Percentiles rank a stretch among this genome's conserved stretches.
phyloP scores from a whole-genome alignment of 257 asterid species.

The Verbena officinalis region DNA sequence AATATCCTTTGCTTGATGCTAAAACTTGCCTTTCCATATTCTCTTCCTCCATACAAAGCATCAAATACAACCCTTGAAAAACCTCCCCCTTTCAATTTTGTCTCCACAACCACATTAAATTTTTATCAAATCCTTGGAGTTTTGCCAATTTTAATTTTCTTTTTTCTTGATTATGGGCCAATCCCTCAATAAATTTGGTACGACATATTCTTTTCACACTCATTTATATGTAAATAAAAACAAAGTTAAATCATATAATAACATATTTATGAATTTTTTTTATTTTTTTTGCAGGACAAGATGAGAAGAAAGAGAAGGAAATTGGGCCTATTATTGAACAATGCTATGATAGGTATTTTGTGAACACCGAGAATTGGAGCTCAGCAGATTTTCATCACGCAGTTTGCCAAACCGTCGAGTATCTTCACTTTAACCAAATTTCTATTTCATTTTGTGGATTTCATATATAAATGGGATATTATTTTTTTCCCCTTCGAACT shows the following conservation, averaged over 20 bases:
- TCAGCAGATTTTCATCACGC: slow-evolving; percentile 66
- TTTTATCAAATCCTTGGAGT: not conserved
- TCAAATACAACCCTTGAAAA: not conserved
- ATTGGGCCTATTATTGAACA: slow-evolving; percentile 42
- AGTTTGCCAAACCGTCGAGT: slow-evolving; percentile 73
- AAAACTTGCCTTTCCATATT: not conserved
- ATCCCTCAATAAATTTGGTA: slow-evolving; percentile 55
- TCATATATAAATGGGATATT: not conserved
- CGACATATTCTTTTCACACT: not conserved
- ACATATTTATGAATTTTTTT: not conserved
- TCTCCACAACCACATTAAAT: not conserved
- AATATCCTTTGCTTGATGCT: slow-evolving; percentile 30
- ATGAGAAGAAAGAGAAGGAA: slow-evolving; percentile 46
- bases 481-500: too few relatives aligned
- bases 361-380: slow-evolving; percentile 38
- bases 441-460: not conserved
- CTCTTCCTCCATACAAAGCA: not conserved
- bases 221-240: not conserved
- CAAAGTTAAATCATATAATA: not conserved
- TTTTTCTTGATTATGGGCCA: slow-evolving; percentile 44
- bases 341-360: slow-evolving; percentile 55
- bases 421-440: not conserved
- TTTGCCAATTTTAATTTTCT: slow-evolving; percentile 15
- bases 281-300: slow-evolving; percentile 45
- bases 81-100: not conserved